Evolutionary conservation across 2,329 filamentous ascomycete genomes (phyloP), one percentile per base, ranked within the genome.

Genomic region (Trichoderma koningiopsis): DNA sequence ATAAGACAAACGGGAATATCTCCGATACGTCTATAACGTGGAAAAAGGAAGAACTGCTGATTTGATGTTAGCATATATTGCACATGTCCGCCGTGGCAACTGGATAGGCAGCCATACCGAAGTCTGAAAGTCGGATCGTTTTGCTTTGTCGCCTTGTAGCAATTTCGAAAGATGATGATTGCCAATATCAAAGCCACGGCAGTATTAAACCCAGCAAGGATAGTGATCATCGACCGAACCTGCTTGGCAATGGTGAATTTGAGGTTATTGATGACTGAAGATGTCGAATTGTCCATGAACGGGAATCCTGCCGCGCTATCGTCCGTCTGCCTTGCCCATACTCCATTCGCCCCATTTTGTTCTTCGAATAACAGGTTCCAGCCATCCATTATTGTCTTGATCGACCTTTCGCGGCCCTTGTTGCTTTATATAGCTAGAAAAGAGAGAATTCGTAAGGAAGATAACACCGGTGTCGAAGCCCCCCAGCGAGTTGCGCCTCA

Each of bases 161-260:
- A 84, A 71, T 89, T 85, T 76, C 85, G 85, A 52, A 88, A 76
- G 64, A 90, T 89, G 31, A 86, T 86, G 31, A 82, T 72, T 11
- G 86, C 85, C 7, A 87, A 88, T 22, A 83, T 82, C 68, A 87
- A 83, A 5, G 87, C 87, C 22, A 86, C 86, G 64, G 88, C 75
- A 27, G 86, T 82, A 76, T 90, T 91, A 79, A 90, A 89, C 68
- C 82, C 79, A 43, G 88, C 85, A 67, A 90, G 81, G 70, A 89
- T 87, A 68, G 90, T 85, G 55, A 86, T 87, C 29, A 87, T 89
- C 22, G 85, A 88, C 72, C 88, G 83, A 74, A 89, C 82, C 40
- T 87, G 89, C 74, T 84, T 88, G 71, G 84, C 83, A 19, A 84
- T 81, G 35, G 83, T 82, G 72, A 87, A 85, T 69, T 80, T 82